Conservation (phyloP, 495 filamentous ascomycete genomes). For the Penicillium steckii region DNA sequence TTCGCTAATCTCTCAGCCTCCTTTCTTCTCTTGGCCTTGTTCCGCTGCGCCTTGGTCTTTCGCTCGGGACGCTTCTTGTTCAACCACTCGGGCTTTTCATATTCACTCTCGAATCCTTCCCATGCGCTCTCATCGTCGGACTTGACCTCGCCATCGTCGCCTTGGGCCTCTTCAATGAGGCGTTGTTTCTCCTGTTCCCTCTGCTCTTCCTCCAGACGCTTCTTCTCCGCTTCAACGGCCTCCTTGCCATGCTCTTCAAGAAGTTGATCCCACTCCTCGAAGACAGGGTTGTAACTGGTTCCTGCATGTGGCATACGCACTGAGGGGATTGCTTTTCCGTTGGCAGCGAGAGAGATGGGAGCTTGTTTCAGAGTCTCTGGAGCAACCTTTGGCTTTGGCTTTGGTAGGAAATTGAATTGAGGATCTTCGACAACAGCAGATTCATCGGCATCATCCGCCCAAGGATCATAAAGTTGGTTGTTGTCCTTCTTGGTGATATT, state of each 20-base stretch:
- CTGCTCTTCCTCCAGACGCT: conserved; percentile 66
- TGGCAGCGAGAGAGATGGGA: conserved; percentile 76
- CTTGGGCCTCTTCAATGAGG: conserved; percentile 57
- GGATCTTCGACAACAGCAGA: conserved; percentile 43
- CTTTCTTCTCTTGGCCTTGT: conserved; percentile 83
- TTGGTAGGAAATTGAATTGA: conserved; percentile 59
- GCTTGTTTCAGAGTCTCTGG: conserved; percentile 74
- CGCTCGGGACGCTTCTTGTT: conserved; percentile 72
- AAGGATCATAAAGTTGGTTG: conserved; percentile 68
- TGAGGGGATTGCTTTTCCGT: conserved; percentile 73
- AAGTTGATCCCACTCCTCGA: conserved; percentile 77
- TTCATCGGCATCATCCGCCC: conserved; percentile 57
- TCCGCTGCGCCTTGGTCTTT: conserved; percentile 83
- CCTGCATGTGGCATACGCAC: conserved; percentile 75
- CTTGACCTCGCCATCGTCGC: conserved; percentile 65
- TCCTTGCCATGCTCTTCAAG: conserved; percentile 70
- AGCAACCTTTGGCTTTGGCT: conserved; percentile 62
- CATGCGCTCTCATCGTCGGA: conserved; percentile 85
- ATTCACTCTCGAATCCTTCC: conserved; percentile 79
- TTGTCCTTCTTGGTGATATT: conserved; percentile 55
- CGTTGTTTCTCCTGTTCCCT: conserved; percentile 56
- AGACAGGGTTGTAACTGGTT: conserved; percentile 87
- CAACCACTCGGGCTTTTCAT: conserved; percentile 58
- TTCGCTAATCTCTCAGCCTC: conserved; percentile 72
- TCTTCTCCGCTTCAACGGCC: conserved; percentile 76